Conservation (phyloP, 208 protist genomes). For the Entamoeba dispar region DNA sequence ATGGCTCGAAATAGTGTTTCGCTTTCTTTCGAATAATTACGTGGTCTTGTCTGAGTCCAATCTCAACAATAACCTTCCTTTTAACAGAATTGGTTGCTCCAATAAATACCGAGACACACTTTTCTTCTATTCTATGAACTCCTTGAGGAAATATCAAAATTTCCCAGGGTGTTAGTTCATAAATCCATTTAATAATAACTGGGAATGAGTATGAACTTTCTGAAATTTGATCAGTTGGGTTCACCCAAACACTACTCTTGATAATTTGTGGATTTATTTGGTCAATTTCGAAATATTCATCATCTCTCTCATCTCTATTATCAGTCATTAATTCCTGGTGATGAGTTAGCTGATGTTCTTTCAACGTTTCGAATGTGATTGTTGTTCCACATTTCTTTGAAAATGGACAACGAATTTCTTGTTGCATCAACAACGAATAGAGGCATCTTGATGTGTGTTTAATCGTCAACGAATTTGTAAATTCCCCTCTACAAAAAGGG, state of each 20-base stretch:
- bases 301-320: no score
- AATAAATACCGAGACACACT: neutral
- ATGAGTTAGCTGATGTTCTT: neutral
- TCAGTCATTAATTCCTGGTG: neutral
- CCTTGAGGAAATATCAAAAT: neutral
- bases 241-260: neutral
- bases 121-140: neutral
- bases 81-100: neutral
- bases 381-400: neutral
- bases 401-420: neutral
- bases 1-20: neutral
- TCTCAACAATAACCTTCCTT: neutral
- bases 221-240: neutral
- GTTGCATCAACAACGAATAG: neutral
- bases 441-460: neutral
- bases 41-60: neutral
- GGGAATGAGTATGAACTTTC: neutral
- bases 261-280: neutral
- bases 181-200: neutral
- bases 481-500: neutral
- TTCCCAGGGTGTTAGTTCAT: neutral
- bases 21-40: neutral
- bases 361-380: neutral
- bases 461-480: neutral
- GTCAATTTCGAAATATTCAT: no score